phyloP scores from a whole-genome alignment of 2,329 filamentous ascomycete genomes.

The Fusarium torulosum region DNA sequence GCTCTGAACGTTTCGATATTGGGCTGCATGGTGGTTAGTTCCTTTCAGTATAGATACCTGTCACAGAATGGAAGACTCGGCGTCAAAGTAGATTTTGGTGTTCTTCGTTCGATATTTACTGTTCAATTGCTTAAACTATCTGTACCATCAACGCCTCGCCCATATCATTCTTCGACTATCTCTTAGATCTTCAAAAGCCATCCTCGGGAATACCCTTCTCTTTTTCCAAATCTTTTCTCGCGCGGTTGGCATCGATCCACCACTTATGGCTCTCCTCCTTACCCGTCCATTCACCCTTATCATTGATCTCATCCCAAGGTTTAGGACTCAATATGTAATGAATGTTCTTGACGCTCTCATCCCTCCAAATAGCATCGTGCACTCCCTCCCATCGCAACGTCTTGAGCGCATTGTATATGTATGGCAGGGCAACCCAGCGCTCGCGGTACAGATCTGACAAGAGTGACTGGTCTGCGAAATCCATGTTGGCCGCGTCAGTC shows the following conservation, averaged over 20 bases:
- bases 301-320: constrained; percentile 68
- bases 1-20: not conserved
- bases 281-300: constrained; percentile 58
- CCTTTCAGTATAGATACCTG: constrained; percentile 40
- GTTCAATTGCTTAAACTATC: not conserved
- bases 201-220: constrained; percentile 53
- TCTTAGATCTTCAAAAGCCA: constrained; percentile 30
- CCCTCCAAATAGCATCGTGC: constrained; percentile 68
- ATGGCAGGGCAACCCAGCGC: constrained; percentile 70
- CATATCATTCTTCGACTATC: not conserved
- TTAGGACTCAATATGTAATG: constrained; percentile 73
- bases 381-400: constrained; percentile 66
- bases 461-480: constrained; percentile 71
- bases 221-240: constrained; percentile 59
- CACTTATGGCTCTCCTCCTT: constrained; percentile 65
- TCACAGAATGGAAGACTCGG: constrained; percentile 34
- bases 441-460: constrained; percentile 67
- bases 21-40: constrained; percentile 6
- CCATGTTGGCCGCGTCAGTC: constrained; percentile 60
- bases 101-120: not conserved
- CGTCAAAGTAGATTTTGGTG: not conserved
- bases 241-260: constrained; percentile 66
- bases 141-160: constrained; percentile 10
- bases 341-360: constrained; percentile 69
- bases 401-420: constrained; percentile 73